Conservation (phyloP, 2,329 filamentous ascomycete species). For the Fusarium torreyae region DNA sequence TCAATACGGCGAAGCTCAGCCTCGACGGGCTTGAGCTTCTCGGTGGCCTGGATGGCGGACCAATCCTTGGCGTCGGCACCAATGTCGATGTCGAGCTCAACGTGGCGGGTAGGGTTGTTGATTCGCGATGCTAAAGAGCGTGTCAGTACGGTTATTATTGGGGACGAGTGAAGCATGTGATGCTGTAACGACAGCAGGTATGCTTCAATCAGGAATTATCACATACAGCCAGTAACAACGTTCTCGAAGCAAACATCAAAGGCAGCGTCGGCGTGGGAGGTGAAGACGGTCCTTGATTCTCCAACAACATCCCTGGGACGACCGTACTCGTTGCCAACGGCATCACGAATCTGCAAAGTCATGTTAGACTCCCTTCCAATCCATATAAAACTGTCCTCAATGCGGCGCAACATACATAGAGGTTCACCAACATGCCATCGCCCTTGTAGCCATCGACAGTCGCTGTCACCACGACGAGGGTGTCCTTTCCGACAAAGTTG, state of each 20-base stretch:
- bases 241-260: constrained; percentile 99
- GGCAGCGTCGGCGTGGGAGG: constrained; percentile 88
- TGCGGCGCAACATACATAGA: constrained; percentile 77
- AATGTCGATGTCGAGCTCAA: constrained; percentile 96
- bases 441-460: constrained; percentile 88
- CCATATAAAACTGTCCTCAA: constrained; percentile 8
- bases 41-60: constrained; percentile 93
- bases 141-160: constrained; percentile 28
- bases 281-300: constrained; percentile 94
- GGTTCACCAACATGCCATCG: constrained; percentile 94
- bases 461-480: constrained; percentile 94
- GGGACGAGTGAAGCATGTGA: constrained; percentile 23
- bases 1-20: constrained; percentile 93
- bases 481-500: constrained; percentile 94
- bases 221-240: constrained; percentile 78
- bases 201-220: constrained; percentile 3
- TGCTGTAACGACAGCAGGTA: neutral
- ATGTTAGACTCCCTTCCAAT: constrained; percentile 23
- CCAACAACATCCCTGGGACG: constrained; percentile 91
- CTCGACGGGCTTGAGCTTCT: constrained; percentile 98
- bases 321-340: constrained; percentile 96
- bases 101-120: constrained; percentile 71
- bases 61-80: constrained; percentile 98
- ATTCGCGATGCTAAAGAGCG: constrained; percentile 44
- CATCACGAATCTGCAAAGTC: constrained; percentile 84